Evolutionary conservation across 1,284 basidiomycete species (phyloP), one percentile per base, ranked within the genome.

Genomic region (Earliella scabrosa): DNA sequence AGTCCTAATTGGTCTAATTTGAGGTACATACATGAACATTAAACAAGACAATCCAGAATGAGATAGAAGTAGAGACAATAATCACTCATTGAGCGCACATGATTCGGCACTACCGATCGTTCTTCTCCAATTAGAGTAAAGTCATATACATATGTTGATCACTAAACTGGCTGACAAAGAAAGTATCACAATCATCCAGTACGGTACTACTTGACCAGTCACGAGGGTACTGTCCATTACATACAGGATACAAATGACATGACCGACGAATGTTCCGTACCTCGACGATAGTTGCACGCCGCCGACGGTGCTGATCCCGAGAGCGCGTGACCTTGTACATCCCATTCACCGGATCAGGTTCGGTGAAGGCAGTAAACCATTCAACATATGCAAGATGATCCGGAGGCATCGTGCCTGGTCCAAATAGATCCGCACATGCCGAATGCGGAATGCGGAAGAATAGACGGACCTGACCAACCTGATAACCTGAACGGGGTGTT

Each of bases 311-410:
- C 14, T 24, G 40, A 16, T 48, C 35, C 4, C 58, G 41, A 26
- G 1, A 23, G 2, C 58, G 58, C 8, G 50, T 40, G 7, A 73
- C 38, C 41, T 53, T 48, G 49, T 60, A 63, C 29, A 67, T 14
- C 1, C 49, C 41, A 16, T 44, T 8, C 1, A 44, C 16, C 2
- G 24, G 41, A 38, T 36, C 23, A 23, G 46, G 46, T 10, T 34
- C 4, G n/a, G n/a, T n/a, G n/a, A n/a, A n/a, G n/a, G n/a, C n/a
- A n/a, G n/a, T n/a, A n/a, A n/a, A n/a, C n/a, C 71, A 74, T 48
- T 73, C 70, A n/a, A 74, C 59, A 47, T 73, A 74, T 1, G 67
- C 72, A 14, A 74, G 52, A 48, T n/a, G n/a, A n/a, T n/a, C n/a
- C n/a, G n/a, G n/a, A n/a, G n/a, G n/a, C n/a, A n/a, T n/a, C n/a